These are phyloP conservation scores for Pseudogymnoascus sp. DNA, from an alignment of 2,329 filamentous ascomycete genomes.

Conservation along the genomic window DNA sequence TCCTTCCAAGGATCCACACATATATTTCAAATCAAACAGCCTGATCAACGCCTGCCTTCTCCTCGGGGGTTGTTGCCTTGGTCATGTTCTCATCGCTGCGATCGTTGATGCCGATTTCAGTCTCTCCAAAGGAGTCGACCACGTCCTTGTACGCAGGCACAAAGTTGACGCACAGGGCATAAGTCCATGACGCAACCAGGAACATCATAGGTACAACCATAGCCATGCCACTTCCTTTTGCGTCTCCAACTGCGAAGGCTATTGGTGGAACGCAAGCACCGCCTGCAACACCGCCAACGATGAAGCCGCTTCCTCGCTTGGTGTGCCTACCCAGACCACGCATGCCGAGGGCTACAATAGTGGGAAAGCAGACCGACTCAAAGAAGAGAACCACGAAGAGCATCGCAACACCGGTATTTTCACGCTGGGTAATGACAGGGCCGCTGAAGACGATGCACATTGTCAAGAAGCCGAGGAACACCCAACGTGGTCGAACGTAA, in stretches of 20 bases:
- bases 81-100: not conserved
- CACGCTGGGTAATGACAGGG: slow-evolving; percentile 39
- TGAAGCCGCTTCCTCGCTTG: slow-evolving; percentile 40
- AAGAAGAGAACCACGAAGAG: slow-evolving; percentile 44
- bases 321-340: slow-evolving; percentile 43
- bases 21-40: not conserved
- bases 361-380: slow-evolving; percentile 44
- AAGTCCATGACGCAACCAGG: slow-evolving; percentile 15
- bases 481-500: slow-evolving; percentile 49
- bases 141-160: slow-evolving; percentile 17
- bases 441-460: slow-evolving; percentile 40
- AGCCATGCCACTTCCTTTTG: slow-evolving; percentile 16
- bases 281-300: slow-evolving; percentile 41
- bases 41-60: not conserved
- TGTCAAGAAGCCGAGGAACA: slow-evolving; percentile 57
- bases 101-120: not conserved
- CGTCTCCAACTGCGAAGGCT: slow-evolving; percentile 58
- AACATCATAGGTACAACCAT: slow-evolving; percentile 12
- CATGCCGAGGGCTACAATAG: slow-evolving; percentile 44
- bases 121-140: slow-evolving; percentile 18
- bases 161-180: slow-evolving; percentile 9
- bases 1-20: not conserved
- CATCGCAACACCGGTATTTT: slow-evolving; percentile 42
- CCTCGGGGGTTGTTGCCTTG: not conserved
- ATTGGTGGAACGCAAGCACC: slow-evolving; percentile 62